phyloP scores from a whole-genome alignment of 495 filamentous ascomycete species.

The Xylaria flabelliformis region DNA sequence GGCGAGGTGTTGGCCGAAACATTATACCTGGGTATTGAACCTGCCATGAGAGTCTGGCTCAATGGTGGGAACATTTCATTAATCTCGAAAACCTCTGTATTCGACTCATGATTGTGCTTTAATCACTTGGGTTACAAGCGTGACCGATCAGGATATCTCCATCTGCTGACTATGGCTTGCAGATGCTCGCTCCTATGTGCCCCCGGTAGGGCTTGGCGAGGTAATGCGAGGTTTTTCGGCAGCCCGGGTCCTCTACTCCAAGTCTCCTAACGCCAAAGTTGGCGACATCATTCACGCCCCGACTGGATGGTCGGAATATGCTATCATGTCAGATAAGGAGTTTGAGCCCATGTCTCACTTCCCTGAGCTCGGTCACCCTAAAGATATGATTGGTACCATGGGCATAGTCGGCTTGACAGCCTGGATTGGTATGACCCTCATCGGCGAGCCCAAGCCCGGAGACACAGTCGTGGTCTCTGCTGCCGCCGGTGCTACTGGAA shows the following conservation, averaged over 20 bases:
- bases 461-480: slow-evolving; percentile 74
- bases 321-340: slow-evolving; percentile 46
- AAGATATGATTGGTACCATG: slow-evolving; percentile 5
- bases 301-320: slow-evolving; percentile 69
- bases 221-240: neutral
- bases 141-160: neutral
- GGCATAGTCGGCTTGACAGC: slow-evolving; percentile 9
- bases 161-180: neutral
- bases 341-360: neutral
- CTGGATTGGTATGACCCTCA: slow-evolving; percentile 47
- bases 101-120: neutral
- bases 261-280: slow-evolving; percentile 49
- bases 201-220: neutral
- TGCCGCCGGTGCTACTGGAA: slow-evolving; percentile 74
- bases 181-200: slow-evolving; percentile 11
- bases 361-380: neutral
- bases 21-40: slow-evolving; percentile 1
- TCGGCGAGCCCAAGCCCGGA: slow-evolving; percentile 51
- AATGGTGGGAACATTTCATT: neutral
- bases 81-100: neutral
- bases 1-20: slow-evolving; percentile 9
- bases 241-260: slow-evolving; percentile 51
- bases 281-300: slow-evolving; percentile 62
- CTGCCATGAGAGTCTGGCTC: slow-evolving; percentile 4
- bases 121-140: neutral